Evolutionary conservation across 345 rosid species (phyloP), one percentile per base, ranked within the genome.

Genomic region (Syzygium aromaticum): DNA sequence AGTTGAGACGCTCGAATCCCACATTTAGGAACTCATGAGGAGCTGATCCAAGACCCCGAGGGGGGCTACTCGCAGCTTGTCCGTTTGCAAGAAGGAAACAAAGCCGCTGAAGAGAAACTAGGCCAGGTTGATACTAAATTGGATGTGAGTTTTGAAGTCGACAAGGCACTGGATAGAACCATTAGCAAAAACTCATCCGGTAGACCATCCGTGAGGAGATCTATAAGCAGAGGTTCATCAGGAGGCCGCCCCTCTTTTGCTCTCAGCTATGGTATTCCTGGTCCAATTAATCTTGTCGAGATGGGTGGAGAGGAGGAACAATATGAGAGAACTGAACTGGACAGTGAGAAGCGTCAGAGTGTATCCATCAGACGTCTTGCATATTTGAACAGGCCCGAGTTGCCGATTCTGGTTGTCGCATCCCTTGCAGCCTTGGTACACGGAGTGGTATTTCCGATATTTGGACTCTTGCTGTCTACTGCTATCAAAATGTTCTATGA

Each of bases 1-100:
- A 8, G 49, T 51, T 54, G 85, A 83, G 85, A 52, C 3, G 5
- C 43, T 64, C 30, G 16, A 78, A 46, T 85, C 14, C 3, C 4
- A 73, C 49, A 33, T 73, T 73, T 80, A 89, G 90, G 90, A 85
- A 89, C 87, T 61, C 86, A 87, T 73, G 85, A 84, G 23, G 84
- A 67, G 86, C 89, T 97, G 91, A 94, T 92, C 82, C 87, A 80
- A 63, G 89, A 96, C 90, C 95, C 96, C 0, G 94, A 92, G 1
- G 99, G 99, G 53, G 95, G 94, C 17, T 96, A 96, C 90, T 92
- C 96, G 16, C 98, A 95, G 90, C 92, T 97, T 15, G 86, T 97
- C 86, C 94, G 93, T 54, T 92, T 96, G 61, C 99, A 97, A 93
- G 94, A 92, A 89, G 97, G 96, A 77, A 88, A 92, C 67, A 91